A percentile compares a stretch with the other conserved stretches of the same genome.
Conservation (phyloP, 176 grass and related monocot species). For the Lolium perenne region DNA sequence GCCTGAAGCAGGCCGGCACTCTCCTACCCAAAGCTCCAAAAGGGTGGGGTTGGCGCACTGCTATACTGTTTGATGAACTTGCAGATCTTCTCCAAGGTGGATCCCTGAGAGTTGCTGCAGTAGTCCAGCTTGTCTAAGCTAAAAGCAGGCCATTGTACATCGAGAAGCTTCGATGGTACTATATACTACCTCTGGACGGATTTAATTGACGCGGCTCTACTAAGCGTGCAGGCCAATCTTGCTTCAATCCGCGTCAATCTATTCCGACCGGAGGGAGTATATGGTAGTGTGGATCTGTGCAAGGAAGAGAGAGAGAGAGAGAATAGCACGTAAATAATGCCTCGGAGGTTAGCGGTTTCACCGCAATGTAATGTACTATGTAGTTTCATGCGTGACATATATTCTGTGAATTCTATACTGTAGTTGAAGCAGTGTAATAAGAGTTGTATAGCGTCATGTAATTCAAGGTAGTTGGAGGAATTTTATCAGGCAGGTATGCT, state of each 20-base stretch:
- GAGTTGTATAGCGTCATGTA: neutral
- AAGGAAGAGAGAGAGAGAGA: neutral
- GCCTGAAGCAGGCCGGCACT: slow-evolving; percentile 91
- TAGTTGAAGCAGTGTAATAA: slow-evolving; percentile 26
- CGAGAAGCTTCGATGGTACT: neutral
- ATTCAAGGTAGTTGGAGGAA: neutral
- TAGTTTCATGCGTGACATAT: neutral
- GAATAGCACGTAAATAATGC: slow-evolving; percentile 32
- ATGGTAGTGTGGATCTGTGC: neutral
- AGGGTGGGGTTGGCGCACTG: slow-evolving; percentile 99
- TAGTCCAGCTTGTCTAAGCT: slow-evolving; percentile 84
- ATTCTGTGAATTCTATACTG: neutral
- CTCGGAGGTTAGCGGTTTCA: neutral
- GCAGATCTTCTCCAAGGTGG: slow-evolving; percentile 89
- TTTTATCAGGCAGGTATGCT: neutral
- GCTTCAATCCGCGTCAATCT: no score
- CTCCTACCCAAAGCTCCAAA: slow-evolving; percentile 94
- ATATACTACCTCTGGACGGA: no score
- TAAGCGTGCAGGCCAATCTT: no score
- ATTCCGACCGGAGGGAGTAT: no score
- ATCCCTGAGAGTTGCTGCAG: slow-evolving; percentile 74
- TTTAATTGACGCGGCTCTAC: no score
- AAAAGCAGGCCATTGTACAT: neutral
- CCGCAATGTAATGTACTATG: neutral
- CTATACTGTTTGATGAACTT: slow-evolving; percentile 89